A percentile compares a stretch with the other conserved stretches of the same genome.
Evolutionary conservation across 768 basidiomycete species (phyloP).

Genomic region (Multifurca ochricompacta): DNA sequence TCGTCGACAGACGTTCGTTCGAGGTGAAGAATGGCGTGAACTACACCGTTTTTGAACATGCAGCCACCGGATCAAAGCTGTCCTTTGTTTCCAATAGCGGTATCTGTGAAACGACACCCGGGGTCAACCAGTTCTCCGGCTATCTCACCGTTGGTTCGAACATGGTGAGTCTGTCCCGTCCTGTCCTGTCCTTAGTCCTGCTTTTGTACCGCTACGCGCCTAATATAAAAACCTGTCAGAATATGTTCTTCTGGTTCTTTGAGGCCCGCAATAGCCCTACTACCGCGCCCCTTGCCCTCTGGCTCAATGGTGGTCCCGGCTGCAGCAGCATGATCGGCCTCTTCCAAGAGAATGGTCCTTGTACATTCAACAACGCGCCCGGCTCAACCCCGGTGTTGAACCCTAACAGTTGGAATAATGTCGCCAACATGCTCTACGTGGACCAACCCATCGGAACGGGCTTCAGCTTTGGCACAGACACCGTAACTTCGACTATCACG

Average conservation of each 20-base stretch:
- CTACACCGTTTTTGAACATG: neutral
- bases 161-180: neutral
- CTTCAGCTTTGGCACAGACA: neutral
- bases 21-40: constrained; percentile 1
- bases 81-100: neutral
- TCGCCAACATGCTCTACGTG: constrained; percentile 19
- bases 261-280: neutral
- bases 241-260: constrained; percentile 8
- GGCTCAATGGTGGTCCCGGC: constrained; percentile 8
- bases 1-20: neutral
- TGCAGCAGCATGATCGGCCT: constrained; percentile 4
- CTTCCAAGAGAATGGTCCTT: constrained; percentile 15
- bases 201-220: too few species aligned
- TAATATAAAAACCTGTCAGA: neutral
- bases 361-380: constrained; percentile 13
- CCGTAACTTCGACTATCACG: neutral
- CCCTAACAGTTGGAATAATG: constrained; percentile 8
- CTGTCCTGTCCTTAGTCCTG: neutral
- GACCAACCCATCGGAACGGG: constrained; percentile 11
- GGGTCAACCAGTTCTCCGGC: neutral
- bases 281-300: neutral
- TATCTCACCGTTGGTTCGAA: neutral
- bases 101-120: neutral
- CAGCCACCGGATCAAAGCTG: neutral
- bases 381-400: constrained; percentile 3